Evolutionary conservation across 768 basidiomycete species (phyloP).

Genomic region (Termitomyces sp.): DNA sequence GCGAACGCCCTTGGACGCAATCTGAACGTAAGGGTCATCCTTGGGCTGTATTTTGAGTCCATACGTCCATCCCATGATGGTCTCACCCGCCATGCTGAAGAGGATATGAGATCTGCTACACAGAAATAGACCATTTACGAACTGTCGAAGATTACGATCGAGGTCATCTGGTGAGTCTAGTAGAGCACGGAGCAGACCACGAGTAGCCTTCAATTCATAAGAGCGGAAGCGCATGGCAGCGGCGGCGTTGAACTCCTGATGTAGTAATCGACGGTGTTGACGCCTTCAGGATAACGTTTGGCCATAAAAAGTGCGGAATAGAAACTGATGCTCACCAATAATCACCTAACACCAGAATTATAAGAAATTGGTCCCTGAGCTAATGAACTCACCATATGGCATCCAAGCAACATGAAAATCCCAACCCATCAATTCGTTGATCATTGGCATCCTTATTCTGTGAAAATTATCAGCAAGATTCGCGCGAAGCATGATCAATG

Average conservation of each 20-base stretch:
- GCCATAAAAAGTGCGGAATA: background rate
- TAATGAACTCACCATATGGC: conserved; percentile 12
- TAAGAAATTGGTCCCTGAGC: background rate
- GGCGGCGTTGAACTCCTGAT: conserved; percentile 18
- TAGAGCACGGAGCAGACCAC: conserved; percentile 19
- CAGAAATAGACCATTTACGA: background rate
- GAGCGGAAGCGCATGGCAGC: conserved; percentile 17
- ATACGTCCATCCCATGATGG: conserved; percentile 29
- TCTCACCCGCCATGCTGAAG: conserved; percentile 18
- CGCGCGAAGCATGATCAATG: background rate
- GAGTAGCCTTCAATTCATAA: conserved; percentile 17
- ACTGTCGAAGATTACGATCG: conserved; percentile 10
- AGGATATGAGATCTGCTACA: background rate
- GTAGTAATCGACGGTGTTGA: conserved; percentile 18
- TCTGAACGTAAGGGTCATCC: conserved; percentile 31
- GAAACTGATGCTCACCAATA: background rate
- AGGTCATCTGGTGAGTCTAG: conserved; percentile 17
- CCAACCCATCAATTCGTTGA: conserved; percentile 22
- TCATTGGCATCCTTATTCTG: conserved; percentile 15
- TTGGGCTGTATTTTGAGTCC: conserved; percentile 27
- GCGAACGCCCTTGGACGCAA: conserved; percentile 24
- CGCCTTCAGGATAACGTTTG: conserved; percentile 15
- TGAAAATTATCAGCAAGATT: background rate
- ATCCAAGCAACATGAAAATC: conserved; percentile 11
- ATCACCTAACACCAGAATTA: conserved; percentile 2